Base-by-base conservation (phyloP, 1,284 basidiomycete species). In the Apiotrichum montevideense region DNA sequence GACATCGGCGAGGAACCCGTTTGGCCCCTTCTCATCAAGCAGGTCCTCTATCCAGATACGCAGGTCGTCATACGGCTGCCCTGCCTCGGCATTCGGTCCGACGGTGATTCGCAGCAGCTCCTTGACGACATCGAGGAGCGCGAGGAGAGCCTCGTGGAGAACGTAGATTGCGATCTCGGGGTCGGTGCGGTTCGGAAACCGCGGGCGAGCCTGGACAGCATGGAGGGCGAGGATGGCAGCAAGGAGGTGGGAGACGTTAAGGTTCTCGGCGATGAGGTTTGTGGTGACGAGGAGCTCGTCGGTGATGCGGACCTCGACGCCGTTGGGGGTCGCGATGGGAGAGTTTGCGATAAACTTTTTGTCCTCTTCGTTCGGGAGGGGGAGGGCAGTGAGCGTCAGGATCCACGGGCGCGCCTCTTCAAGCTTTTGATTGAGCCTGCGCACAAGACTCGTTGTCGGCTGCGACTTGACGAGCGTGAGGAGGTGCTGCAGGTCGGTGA, bases 341-440 rank as follows among this genome's bases (percentile, higher is more conserved):
- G 62, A 64, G 37, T 65, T 66, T 41, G 70, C 66, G 13, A 72
- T 64, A 35, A 61, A 51, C 50, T 63, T 59, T 59, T 68, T 70
- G 61, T 73, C 72, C 52, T 63, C 64, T 3, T 68, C 66, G 49
- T 62, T 71, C 1, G 64, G 67, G 3, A 50, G 55, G 7, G 73
- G 70, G 15, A 75, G 53, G 13, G 61, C 60, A 0, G 70, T 68
- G 35, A 75, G 62, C 0, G 63, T 50, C 14, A 70, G 54, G 11
- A 75, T 62, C 73, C 73, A 75, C 39, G 73, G 73, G 35, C 66
- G 58, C 0, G 72, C 71, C 33, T 66, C 60, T 15, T 73, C 67
- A 35, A 75, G 66, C 52, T 64, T 60, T 11, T 51, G 51, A 44
- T 61, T 62, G 8, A 75, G 62, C 41, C 62, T 63, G 32, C 70